Base-by-base conservation (phyloP, 1,284 basidiomycete genomes). In the Moesziomyces sp. region DNA sequence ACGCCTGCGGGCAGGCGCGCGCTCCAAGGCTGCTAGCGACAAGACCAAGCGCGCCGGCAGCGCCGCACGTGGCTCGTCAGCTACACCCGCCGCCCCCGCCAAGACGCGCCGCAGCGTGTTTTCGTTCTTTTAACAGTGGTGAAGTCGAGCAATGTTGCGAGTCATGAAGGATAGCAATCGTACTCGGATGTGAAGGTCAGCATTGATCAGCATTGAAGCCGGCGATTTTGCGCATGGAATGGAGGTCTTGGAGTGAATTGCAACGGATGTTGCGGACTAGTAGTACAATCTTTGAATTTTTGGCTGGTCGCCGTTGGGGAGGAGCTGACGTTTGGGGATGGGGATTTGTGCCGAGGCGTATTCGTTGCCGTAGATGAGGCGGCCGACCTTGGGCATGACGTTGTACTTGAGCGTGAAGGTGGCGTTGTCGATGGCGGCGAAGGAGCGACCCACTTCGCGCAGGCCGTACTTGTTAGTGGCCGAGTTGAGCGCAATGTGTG, bases 371-470 rank as follows among this genome's bases (percentile, higher is more conserved):
- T 73, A 75, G 24, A 65, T 58, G 47, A 96, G 87, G 42, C 89
- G 74, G 7, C 93, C 93, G 16, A 95, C 91, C 79, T 91, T 90
- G 14, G 93, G 93, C 93, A 95, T 95, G 26, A 93, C 84, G 79
- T 95, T 94, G 86, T 94, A 96, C 81, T 91, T 91, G 48, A 96
- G 87, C 0, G 88, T 86, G 82, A 93, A 95, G 6, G 90, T 90
- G 16, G 91, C 87, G 21, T 68, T 60, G 13, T 88, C 51, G 49
- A 82, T 55, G 53, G 76, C 60, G 21, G 88, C 89, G 88, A 94
- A 94, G 3, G 89, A 88, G 28, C 87, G 86, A n/a, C 89, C 89
- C 45, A 92, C 85, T 73, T 93, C 93, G 46, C 90, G 89, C 85
- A 95, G 90, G 59, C 88, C 88, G 82, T 96, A 96, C 84, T 94